These are phyloP conservation scores for Penicillium sp. DNA, from an alignment of 2,329 filamentous ascomycete genomes.

Conservation along the genomic window DNA sequence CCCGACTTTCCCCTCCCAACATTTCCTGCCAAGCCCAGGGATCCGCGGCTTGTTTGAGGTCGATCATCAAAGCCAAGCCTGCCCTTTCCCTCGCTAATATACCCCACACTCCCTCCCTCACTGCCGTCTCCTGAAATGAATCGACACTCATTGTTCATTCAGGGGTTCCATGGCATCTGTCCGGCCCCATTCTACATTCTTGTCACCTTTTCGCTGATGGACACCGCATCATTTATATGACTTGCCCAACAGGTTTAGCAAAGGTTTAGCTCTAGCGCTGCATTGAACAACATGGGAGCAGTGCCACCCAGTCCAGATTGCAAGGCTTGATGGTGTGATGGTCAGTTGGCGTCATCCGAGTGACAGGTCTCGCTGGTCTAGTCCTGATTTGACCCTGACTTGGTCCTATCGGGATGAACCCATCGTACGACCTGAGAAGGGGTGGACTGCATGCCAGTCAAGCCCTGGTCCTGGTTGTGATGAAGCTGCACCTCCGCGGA, in stretches of 20 bases:
- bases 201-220: conserved; percentile 2
- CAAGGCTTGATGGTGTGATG: neutral
- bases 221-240: conserved; percentile 4
- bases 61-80: conserved; percentile 10
- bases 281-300: neutral
- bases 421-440: neutral
- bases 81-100: neutral
- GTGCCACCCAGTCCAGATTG: neutral
- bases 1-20: too few relatives aligned
- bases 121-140: neutral
- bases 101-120: neutral
- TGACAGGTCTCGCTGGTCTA: neutral
- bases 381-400: neutral
- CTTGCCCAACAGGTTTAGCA: conserved; percentile 12
- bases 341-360: neutral
- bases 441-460: conserved; percentile 5
- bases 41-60: neutral
- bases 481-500: conserved; percentile 1
- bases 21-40: too few relatives aligned
- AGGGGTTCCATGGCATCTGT: neutral
- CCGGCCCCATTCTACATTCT: conserved; percentile 10
- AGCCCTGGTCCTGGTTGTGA: neutral
- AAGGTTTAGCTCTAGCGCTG: conserved; percentile 17
- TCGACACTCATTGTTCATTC: neutral
- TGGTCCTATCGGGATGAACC: neutral